Evolutionary conservation across 1,139 yeast species (phyloP).

Genomic region (Geotrichum phurueaensis): DNA sequence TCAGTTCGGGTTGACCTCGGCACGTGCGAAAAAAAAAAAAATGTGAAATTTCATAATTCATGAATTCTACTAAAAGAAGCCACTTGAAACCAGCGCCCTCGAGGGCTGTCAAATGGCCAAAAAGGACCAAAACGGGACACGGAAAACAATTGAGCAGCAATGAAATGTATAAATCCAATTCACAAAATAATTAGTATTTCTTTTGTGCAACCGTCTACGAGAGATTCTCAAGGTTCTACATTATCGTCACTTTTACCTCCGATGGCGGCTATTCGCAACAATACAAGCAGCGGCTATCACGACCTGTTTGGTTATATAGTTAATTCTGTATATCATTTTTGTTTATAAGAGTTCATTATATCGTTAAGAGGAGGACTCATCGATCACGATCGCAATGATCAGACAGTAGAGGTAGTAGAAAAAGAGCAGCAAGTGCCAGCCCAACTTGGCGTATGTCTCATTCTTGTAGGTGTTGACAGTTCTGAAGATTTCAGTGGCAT

Average conservation of each 20-base stretch:
- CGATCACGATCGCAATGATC: conserved; percentile 42
- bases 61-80: not conserved
- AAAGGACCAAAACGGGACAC: no score
- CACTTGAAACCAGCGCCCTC: not conserved
- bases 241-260: no score
- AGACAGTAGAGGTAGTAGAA: conserved; percentile 88
- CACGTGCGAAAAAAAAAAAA: not conserved
- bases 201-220: no score
- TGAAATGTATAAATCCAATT: no score
- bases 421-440: conserved; percentile 80
- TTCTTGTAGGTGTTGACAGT: conserved; percentile 83
- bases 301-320: not conserved
- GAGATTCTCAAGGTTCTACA: no score
- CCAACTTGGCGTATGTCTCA: conserved; percentile 80
- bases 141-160: no score
- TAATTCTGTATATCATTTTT: not conserved
- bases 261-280: not conserved
- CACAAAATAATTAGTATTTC: no score
- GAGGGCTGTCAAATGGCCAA: no score
- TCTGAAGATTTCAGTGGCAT: conserved; percentile 92
- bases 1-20: conserved; percentile 4
- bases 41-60: no score
- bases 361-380: conserved; percentile 7
- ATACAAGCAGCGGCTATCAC: not conserved
- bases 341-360: not conserved